Percentiles rank a stretch among this genome's conserved stretches.
Evolutionary conservation across 805 yeast species (phyloP).

Genomic region (Saccharomycodes ludwigii): DNA sequence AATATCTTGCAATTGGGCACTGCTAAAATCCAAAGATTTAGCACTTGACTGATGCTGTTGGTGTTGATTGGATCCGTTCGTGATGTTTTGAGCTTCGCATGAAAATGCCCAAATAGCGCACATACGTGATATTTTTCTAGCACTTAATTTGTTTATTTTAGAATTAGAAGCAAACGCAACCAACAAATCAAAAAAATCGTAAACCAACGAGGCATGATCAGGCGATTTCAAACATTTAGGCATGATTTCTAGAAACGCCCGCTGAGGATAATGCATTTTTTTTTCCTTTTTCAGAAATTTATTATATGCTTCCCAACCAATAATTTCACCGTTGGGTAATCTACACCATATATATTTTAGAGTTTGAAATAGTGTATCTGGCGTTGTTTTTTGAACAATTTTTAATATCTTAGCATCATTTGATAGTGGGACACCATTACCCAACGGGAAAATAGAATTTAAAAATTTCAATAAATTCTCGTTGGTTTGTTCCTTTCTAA

Average conservation of each 20-base stretch:
- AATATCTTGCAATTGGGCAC: too few relatives aligned
- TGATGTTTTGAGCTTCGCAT: conserved; percentile 7
- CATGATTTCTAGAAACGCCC: conserved; percentile 70
- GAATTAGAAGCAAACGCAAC: conserved; percentile 71
- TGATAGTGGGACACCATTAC: conserved; percentile 33
- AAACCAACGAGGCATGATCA: conserved; percentile 80
- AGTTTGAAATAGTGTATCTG: conserved; percentile 58
- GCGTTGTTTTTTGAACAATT: conserved; percentile 43
- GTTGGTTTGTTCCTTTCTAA: conserved; percentile 58
- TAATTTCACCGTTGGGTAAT: conserved; percentile 62
- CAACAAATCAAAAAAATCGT: conserved; percentile 73
- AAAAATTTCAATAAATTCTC: conserved; percentile 45
- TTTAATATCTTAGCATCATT: conserved; percentile 29
- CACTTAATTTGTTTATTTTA: conserved; percentile 64
- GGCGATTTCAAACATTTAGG: conserved; percentile 75
- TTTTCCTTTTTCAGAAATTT: conserved; percentile 55
- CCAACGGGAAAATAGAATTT: conserved; percentile 45
- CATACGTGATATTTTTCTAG: conserved; percentile 67
- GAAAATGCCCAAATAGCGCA: conserved; percentile 86
- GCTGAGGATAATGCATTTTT: conserved; percentile 53
- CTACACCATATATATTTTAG: conserved; percentile 83
- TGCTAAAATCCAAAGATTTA: too few relatives aligned
- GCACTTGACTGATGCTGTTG: too few relatives aligned
- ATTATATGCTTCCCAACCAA: conserved; percentile 78
- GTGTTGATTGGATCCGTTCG: too few relatives aligned